Evolutionary conservation across 169 alveolate species (phyloP), one percentile per base, ranked within the genome.

Genomic region (Besnoitia besnoiti): DNA sequence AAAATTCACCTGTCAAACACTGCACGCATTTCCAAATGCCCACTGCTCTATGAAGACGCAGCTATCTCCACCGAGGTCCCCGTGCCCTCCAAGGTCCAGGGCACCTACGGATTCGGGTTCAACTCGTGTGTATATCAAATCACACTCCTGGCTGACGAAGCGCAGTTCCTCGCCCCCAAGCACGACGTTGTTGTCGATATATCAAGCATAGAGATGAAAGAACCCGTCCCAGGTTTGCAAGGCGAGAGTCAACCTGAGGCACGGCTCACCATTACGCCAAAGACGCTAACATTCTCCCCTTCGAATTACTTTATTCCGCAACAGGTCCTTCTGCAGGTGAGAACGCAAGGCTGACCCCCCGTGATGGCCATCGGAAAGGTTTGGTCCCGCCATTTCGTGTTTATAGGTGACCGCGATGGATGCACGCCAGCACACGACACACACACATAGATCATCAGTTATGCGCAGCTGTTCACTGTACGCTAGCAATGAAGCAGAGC

Each of bases 21-120:
- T 8, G 80, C 42, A 33, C 80, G 80, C 80, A 67, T 67, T 67
- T 67, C 80, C 14, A 67, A 35, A 30, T 67, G 80, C 19, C 80
- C 80, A 0, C 46, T 67, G 7, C 42, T 67, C 24, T 67, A 67
- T 42, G 80, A 67, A 67, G 80, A 67, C 44, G 47, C 44, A 5
- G 44, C 80, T 30, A 24, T 67, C 46, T 35, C 42, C 24, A 30
- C 42, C 14, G 80, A 67, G 39, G 80, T 30, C 10, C 42, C 42
- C 14, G 12, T 16, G 44, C 46, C 39, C 19, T 30, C 42, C n/a
- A 0, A 37, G 1, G 44, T 0, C 24, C 80, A 33, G n/a, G 44
- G 80, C 42, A 35, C 80, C 44, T 67, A 67, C 21, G 80, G 44
- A 30, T 30, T 30, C 80, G n/a, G 47, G 14, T 67, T 33, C 44